Base-by-base conservation (phyloP, 192 early-diverging fungal species). In the Physocladia obscura region DNA sequence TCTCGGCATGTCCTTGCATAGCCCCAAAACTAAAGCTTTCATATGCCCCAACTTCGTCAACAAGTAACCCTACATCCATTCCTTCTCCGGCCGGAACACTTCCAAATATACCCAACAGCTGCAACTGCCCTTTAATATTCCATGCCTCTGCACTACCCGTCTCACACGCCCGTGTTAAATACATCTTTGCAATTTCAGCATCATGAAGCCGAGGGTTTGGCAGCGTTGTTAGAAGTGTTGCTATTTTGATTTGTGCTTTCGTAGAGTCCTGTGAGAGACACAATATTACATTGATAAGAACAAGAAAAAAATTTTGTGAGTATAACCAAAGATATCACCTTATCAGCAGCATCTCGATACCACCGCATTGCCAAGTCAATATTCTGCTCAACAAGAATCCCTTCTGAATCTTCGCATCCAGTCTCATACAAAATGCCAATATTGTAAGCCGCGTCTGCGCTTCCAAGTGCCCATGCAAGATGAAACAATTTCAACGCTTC, bases 341-440 rank as follows among this genome's bases (percentile, higher is more conserved):
- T 82, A 4, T 70, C 69, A 3, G 80, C 71, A 2, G 76, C 80
- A 26, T 80, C 74, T 13, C 71, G 36, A 62, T 81, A 83, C 73
- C 75, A 85, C 15, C 76, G 59, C 34, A 79, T 13, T 4, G 84
- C 84, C 60, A 83, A 74, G 24, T 73, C 70, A 1, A 72, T 19
- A 51, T 85, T 82, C 24, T 34, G 49, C 22, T 67, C 62, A 19
- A 85, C 38, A 39, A 83, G 39, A 8, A 51, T 37, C 0, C 81
- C 81, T 1, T 75, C 49, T 2, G 26, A 29, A 49, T 83, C 79
- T 1, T 55, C 34, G 44, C 81, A 85, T 35, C 84, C 84, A 21
- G 40, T 62, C 48, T 85, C 84, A 40, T 85, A 81, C 60, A 85
- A 49, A n/a, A 48, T 65, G 1, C 76, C 84, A 37, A 84, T 75